Base-by-base conservation (phyloP, 1,139 yeast species). In the Kurtzmaniella quercitrusa region DNA sequence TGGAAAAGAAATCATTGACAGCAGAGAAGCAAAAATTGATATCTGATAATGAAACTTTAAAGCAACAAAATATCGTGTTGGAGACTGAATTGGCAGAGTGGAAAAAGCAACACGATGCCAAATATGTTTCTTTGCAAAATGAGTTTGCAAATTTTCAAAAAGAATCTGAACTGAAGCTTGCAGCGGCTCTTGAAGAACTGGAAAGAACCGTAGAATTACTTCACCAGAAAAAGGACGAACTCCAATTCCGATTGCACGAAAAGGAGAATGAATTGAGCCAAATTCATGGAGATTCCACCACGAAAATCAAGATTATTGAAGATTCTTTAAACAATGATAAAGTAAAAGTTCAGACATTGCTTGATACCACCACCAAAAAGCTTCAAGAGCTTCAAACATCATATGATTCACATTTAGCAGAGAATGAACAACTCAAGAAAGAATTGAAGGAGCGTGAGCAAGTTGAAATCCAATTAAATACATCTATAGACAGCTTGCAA, bases 271-370 rank as follows among this genome's bases (percentile, higher is more conserved):
- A 36, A n/a, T 14, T 36, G 15, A 21, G n/a, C 15, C n/a, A 19
- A 19, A 19, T 7, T 19, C 14, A 17, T 10, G 27, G 19, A 16
- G 37, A 10, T 3, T 21, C 23, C 5, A 21, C 14, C 12, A 9
- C 25, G 7, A 23, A 36, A 18, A 36, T 21, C 3, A 19, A 18
- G 21, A 21, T n/a, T 3, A 14, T 36, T 12, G 27, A 36, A 19
- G 38, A 18, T 11, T 36, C 23, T 25, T 38, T 36, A 27, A 40
- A 21, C 39, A 39, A 39, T 8, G 40, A 43, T 25, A 36, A 39
- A 6, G 27, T 33, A 15, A 17, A 31, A 18, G 29, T 44, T 15
- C 39, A 21, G 8, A 38, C 41, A 14, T 19, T 38, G 15, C 15
- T 41, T 14, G 14, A 38, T 18, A 25, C 34, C n/a, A 18, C 19